phyloP scores from a whole-genome alignment of 441 rosid species.

The Brassica hybrid region DNA sequence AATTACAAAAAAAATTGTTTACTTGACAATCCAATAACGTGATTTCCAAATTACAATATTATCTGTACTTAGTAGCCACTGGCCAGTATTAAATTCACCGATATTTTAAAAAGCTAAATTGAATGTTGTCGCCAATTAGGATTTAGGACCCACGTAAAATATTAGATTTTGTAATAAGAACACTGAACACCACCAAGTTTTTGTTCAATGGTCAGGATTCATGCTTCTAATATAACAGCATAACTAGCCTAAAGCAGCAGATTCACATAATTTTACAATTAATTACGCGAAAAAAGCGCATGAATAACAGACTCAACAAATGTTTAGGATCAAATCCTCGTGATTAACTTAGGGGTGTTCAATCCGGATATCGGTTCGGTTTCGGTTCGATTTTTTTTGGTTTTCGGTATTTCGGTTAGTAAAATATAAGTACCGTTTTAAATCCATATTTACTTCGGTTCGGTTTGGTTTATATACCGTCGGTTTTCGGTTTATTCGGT shows the following conservation, averaged over 20 bases:
- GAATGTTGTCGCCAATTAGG: too few species aligned
- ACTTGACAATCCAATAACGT: constrained; percentile 10
- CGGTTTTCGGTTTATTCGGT: too few species aligned
- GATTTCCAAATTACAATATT: background rate
- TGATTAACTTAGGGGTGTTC: too few species aligned
- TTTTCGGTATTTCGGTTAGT: too few species aligned
- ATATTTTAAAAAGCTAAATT: background rate
- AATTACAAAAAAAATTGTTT: background rate
- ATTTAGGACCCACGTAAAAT: constrained; percentile 21
- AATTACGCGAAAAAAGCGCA: constrained; percentile 20
- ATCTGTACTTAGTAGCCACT: background rate
- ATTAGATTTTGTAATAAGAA: constrained; percentile 34
- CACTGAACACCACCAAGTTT: constrained; percentile 23
- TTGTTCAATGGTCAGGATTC: constrained; percentile 40
- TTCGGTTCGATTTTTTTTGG: too few species aligned
- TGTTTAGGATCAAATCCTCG: too few species aligned
- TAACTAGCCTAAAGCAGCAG: background rate
- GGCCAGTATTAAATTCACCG: background rate
- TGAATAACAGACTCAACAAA: background rate
- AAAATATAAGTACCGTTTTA: too few species aligned
- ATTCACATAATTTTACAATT: constrained; percentile 1
- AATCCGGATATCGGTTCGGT: background rate
- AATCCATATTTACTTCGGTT: too few species aligned
- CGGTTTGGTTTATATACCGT: too few species aligned
- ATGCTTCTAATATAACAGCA: constrained; percentile 13